Evolutionary conservation across 495 filamentous ascomycete species (phyloP), one percentile per base, ranked within the genome.

Genomic region (Hypoxylon lienhwacheense): DNA sequence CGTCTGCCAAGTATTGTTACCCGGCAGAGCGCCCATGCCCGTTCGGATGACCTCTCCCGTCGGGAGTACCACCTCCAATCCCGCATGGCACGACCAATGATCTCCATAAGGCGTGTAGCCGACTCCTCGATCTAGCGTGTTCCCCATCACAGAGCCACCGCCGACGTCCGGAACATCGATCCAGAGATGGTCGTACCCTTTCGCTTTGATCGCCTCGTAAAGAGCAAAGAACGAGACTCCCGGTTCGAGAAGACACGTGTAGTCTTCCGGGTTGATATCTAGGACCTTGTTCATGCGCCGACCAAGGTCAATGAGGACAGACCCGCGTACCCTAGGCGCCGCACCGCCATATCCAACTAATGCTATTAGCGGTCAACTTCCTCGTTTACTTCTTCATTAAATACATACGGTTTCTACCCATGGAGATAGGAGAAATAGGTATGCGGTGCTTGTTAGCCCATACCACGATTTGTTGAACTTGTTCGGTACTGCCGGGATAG

Each of bases 31-130:
- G 1, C 79, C 79, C 78, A 83, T 81, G 0, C 79, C 80, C 0
- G 78, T 83, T 14, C 79, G 66, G 8, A 82, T 53, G 3, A 82
- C 55, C 40, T 77, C 73, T n/a, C 78, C 79, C 3, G 69, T 74
- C 1, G 80, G 80, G 4, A 81, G 67, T 2, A 83, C 73, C 31
- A 82, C 69, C 57, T 82, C 79, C 55, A 80, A 63, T 7, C 77
- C 76, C 21, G 74, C 75, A 43, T 80, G 77, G 47, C 56, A 56
- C 4, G 65, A 50, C 63, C 62, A 68, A 34, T 66, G 65, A 32
- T 68, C 65, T 10, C 64, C 60, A 8, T 63, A 68, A 0, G 63
- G 63, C 7, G 78, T 83, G 52, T 81, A 81, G 0, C 79, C 79
- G 22, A 82, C 71, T 0, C 80, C 79, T 15, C 77, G 66, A 24